Percentiles rank a stretch among this genome's conserved stretches.
Conservation (phyloP, 805 yeast species). For the Pichia cephalocereana region DNA sequence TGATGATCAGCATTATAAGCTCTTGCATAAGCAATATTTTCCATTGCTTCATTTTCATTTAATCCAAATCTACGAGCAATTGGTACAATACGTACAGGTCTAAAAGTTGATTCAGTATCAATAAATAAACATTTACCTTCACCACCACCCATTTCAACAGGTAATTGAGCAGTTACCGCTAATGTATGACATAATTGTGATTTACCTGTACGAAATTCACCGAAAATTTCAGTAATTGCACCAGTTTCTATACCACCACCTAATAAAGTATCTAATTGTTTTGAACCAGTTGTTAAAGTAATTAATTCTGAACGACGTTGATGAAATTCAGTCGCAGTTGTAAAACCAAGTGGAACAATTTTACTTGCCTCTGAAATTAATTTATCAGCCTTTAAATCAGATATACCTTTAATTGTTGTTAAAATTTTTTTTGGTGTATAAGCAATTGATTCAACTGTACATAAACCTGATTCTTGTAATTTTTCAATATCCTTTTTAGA, state of each 20-base stretch:
- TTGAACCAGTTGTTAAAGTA: conserved; percentile 91
- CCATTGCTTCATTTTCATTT: conserved; percentile 88
- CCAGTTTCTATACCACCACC: conserved; percentile 99
- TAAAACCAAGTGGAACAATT: conserved; percentile 91
- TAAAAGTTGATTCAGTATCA: conserved; percentile 95
- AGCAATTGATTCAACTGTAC: conserved; percentile 89
- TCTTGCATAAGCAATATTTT: conserved; percentile 94
- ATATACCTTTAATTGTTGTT: conserved; percentile 77
- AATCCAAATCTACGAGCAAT: conserved; percentile 89
- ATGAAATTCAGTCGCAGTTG: conserved; percentile 93
- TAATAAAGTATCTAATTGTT: conserved; percentile 80
- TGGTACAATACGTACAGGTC: conserved; percentile 83
- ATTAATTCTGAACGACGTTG: conserved; percentile 83
- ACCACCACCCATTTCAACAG: conserved; percentile 96
- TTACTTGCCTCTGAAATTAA: conserved; percentile 75
- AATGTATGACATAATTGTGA: conserved; percentile 95
- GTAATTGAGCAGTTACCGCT: conserved; percentile 94
- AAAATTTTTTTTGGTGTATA: conserved; percentile 82
- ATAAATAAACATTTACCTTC: conserved; percentile 95
- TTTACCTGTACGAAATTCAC: conserved; percentile 96
- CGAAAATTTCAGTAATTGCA: conserved; percentile 90
- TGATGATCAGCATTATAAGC: conserved; percentile 98
- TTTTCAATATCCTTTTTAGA: conserved; percentile 69
- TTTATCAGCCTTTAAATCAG: conserved; percentile 91
- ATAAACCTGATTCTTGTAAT: conserved; percentile 71